Conservation (phyloP, 2,329 filamentous ascomycete species). For the Plectosphaerella cucumerina region DNA sequence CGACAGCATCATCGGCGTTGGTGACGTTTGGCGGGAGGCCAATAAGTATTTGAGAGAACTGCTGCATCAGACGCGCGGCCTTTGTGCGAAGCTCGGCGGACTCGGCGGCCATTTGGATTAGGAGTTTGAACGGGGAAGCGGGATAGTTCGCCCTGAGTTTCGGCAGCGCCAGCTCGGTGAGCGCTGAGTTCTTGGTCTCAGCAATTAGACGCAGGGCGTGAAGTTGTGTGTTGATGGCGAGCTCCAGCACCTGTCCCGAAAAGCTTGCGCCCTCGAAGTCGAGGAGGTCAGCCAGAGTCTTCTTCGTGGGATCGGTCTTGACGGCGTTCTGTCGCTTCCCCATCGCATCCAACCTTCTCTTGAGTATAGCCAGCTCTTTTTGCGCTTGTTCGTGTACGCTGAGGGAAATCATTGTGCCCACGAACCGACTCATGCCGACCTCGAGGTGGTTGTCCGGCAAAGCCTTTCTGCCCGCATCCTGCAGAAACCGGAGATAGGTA, state of each 20-base stretch:
- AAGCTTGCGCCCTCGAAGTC: slow-evolving; percentile 49
- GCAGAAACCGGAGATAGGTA: slow-evolving; percentile 54
- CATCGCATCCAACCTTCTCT: slow-evolving; percentile 51
- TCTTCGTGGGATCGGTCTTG: slow-evolving; percentile 3
- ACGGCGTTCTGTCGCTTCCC: background rate
- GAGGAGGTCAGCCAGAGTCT: slow-evolving; percentile 52
- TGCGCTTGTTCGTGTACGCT: slow-evolving; percentile 64
- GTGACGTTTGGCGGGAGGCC: slow-evolving; percentile 66
- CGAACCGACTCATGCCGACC: slow-evolving; percentile 65
- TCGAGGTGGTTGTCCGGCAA: slow-evolving; percentile 67
- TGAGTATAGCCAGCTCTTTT: slow-evolving; percentile 65
- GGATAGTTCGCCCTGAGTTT: slow-evolving; percentile 47
- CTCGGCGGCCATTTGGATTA: slow-evolving; percentile 41
- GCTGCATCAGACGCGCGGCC: slow-evolving; percentile 61
- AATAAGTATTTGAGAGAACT: slow-evolving; percentile 60
- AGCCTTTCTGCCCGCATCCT: slow-evolving; percentile 47
- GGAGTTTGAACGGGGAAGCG: slow-evolving; percentile 55
- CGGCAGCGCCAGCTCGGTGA: slow-evolving; percentile 53
- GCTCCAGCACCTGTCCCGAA: slow-evolving; percentile 38
- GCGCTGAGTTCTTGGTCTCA: slow-evolving; percentile 52
- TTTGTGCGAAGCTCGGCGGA: slow-evolving; percentile 48
- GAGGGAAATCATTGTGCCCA: slow-evolving; percentile 61
- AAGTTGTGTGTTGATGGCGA: slow-evolving; percentile 61
- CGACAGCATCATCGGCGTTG: slow-evolving; percentile 53
- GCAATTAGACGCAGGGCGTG: slow-evolving; percentile 62